Conservation (phyloP, 257 asterid species). For the Jaltomata sinuosa region DNA sequence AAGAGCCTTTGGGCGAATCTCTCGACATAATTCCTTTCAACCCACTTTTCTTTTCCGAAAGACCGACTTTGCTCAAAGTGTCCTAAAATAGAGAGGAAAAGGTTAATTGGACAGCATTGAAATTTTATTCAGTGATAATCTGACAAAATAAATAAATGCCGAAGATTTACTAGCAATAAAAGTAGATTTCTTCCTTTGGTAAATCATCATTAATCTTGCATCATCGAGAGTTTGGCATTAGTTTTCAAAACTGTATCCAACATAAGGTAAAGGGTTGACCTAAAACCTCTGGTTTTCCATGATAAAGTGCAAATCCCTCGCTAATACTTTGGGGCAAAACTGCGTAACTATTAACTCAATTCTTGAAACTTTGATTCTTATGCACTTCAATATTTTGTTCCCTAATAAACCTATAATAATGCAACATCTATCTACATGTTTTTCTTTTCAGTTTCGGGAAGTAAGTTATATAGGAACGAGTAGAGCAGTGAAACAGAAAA, state of each 20-base stretch:
- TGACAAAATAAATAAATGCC: conserved; percentile 17
- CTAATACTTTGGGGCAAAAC: background rate
- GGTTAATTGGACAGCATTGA: conserved; percentile 11
- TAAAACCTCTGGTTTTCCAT: background rate
- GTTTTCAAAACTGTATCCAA: background rate
- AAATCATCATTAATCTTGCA: background rate
- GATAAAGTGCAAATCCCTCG: background rate
- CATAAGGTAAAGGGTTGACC: background rate
- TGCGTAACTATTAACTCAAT: background rate
- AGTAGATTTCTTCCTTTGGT: background rate
- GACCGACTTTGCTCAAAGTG: conserved; percentile 34
- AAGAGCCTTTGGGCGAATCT: conserved; percentile 45
- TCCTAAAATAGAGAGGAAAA: conserved; percentile 41
- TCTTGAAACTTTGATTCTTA: background rate
- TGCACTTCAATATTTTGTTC: background rate
- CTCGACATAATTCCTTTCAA: conserved; percentile 55
- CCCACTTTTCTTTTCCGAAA: conserved; percentile 37
- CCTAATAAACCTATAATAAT: background rate
- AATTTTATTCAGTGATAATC: conserved; percentile 8
- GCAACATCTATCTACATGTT: background rate
- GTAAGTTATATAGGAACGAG: background rate
- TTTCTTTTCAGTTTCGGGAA: background rate
- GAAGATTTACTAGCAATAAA: conserved; percentile 21
- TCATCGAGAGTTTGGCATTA: background rate
- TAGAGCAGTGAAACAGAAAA: background rate